phyloP scores from a whole-genome alignment of 495 filamentous ascomycete species.

The Viridothelium virens region DNA sequence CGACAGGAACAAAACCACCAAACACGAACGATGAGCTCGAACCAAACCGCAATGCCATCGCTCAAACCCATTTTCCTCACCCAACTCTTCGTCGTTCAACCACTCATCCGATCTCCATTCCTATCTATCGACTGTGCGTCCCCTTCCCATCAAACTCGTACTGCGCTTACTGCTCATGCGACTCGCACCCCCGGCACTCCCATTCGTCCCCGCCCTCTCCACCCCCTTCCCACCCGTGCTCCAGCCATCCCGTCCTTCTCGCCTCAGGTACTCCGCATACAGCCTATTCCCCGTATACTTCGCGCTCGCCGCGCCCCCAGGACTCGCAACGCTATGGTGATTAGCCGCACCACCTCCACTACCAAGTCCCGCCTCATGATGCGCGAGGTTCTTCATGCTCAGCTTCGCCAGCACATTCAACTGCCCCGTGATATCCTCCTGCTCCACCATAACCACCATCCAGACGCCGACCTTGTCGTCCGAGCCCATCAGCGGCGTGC shows the following conservation, averaged over 20 bases:
- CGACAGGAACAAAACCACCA: background rate
- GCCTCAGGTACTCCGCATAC: slow-evolving; percentile 33
- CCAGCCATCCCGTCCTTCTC: slow-evolving; percentile 21
- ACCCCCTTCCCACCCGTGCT: background rate
- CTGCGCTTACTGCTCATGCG: slow-evolving; percentile 3
- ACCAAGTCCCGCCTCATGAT: background rate
- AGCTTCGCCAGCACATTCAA: slow-evolving; percentile 16
- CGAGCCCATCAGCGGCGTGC: slow-evolving; percentile 51
- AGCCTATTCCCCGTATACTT: slow-evolving; percentile 27
- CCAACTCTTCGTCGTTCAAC: background rate
- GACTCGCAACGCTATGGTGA: no score
- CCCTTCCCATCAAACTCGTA: background rate
- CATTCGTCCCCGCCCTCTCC: background rate
- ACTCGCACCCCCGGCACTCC: background rate
- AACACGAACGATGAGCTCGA: background rate
- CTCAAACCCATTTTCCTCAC: background rate
- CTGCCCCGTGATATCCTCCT: slow-evolving; percentile 32
- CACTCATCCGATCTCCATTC: background rate
- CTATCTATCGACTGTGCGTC: background rate
- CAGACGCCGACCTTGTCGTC: slow-evolving; percentile 55
- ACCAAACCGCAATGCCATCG: background rate
- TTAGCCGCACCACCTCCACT: no score
- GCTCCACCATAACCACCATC: slow-evolving; percentile 58
- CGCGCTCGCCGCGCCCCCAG: slow-evolving; percentile 18
- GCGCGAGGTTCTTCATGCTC: background rate